Evolutionary conservation across 2,329 filamentous ascomycete genomes (phyloP), one percentile per base, ranked within the genome.

Genomic region (Juglanconis juglandina): DNA sequence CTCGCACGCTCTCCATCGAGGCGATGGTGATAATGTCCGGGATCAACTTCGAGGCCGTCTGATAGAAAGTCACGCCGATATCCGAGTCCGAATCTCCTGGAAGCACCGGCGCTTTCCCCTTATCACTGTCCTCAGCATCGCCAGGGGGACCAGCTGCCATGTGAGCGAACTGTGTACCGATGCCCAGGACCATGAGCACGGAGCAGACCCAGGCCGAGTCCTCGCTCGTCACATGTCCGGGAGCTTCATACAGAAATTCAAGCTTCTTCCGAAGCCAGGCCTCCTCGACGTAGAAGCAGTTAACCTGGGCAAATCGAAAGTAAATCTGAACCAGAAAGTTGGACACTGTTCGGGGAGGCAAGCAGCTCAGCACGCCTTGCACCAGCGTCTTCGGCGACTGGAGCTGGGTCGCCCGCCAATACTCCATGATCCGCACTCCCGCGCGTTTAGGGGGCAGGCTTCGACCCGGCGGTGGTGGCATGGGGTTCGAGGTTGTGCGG

Each of bases 1-100:
- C 83, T 66, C 86, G 83, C 0, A 85, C 82, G 63, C 82, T 84
- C 64, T 84, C 79, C 10, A 85, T 73, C 2, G 82, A 85, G 0
- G 81, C 79, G 6, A 79, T 77, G 1, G 81, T 80, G 57, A 86
- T 84, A 42, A 84, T 79, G 59, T 85, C 83, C 1, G 82, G 80
- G 1, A 85, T 71, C 3, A 85, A 71, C 63, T 78, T 81, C 33
- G 78, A 79, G 0, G 82, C 82, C 64, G 80, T 79, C 57, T 83
- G 80, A 63, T 86, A 85, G 62, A 85, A 83, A 32, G 79, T 79
- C 6, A 83, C 72, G 3, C 82, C 82, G 1, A 84, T 76, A 32
- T 81, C 79, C 57, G 84, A 80, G 61, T 83, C 81, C 13, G 59
- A 47, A 14, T 65, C 55, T 10, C 33, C 37, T 24, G 57, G 24